Evolutionary conservation across 768 basidiomycete species (phyloP).

Genomic region (Suillus alpinus): DNA sequence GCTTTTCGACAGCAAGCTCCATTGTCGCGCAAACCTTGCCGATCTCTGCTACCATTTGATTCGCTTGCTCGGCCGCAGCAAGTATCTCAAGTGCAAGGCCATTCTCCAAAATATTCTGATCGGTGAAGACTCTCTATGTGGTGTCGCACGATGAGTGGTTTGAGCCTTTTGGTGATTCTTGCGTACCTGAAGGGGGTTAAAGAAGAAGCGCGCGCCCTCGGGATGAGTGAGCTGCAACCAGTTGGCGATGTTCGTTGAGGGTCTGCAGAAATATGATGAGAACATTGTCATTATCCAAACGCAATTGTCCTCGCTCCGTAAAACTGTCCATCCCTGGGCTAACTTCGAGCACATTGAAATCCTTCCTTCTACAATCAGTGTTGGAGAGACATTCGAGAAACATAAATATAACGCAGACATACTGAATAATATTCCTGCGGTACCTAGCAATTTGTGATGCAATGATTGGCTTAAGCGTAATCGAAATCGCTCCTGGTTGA

Average conservation of each 20-base stretch:
- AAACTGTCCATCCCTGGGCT: background rate
- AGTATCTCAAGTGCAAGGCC: background rate
- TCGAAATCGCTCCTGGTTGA: background rate
- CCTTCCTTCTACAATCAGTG: background rate
- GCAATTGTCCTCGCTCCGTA: background rate
- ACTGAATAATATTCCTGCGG: background rate
- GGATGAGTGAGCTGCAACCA: constrained; percentile 36
- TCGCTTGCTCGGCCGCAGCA: background rate
- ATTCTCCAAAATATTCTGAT: constrained; percentile 5
- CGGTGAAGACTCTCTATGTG: constrained; percentile 42
- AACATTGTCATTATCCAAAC: background rate
- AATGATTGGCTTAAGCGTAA: background rate
- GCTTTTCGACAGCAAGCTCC: constrained; percentile 1
- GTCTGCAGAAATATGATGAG: background rate
- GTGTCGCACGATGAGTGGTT: background rate
- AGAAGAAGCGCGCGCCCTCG: constrained; percentile 56
- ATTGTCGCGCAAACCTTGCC: background rate
- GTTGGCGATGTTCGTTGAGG: background rate
- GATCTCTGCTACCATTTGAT: background rate
- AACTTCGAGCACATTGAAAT: background rate
- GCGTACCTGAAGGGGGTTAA: constrained; percentile 38
- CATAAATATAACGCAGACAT: background rate
- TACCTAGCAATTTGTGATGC: background rate
- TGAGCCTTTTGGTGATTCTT: background rate
- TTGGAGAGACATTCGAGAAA: background rate